Conservation (phyloP, 1,284 basidiomycete species). For the Cronartium ribicola region DNA sequence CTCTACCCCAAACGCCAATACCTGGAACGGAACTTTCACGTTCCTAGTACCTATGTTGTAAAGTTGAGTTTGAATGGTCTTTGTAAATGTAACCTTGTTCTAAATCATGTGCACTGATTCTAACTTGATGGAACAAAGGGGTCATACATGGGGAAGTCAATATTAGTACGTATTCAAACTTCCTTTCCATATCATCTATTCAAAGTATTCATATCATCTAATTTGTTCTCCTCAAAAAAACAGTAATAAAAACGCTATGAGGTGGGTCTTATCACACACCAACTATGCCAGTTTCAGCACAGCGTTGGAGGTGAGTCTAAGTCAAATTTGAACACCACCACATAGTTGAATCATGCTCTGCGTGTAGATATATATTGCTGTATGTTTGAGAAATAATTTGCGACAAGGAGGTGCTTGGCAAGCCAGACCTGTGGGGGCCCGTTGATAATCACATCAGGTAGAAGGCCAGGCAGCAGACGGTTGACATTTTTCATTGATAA, state of each 20-base stretch:
- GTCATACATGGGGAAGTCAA: conserved; percentile 25
- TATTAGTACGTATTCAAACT: conserved; percentile 21
- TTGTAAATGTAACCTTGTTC: not conserved
- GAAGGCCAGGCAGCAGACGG: too few relatives aligned
- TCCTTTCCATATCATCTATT: not conserved
- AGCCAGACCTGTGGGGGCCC: not conserved
- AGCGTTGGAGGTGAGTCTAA: conserved; percentile 17
- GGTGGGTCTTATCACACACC: conserved; percentile 16
- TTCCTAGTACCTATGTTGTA: conserved; percentile 1
- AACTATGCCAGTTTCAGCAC: conserved; percentile 16
- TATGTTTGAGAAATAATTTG: too few relatives aligned
- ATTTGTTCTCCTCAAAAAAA: not conserved
- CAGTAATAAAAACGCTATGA: not conserved
- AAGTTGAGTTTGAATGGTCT: not conserved
- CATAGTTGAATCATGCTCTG: too few relatives aligned
- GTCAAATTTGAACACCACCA: not conserved
- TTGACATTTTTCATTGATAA: too few relatives aligned
- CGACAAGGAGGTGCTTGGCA: too few relatives aligned
- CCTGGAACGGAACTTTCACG: conserved; percentile 30
- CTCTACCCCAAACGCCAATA: conserved; percentile 17
- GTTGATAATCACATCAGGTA: too few relatives aligned
- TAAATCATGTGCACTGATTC: not conserved
- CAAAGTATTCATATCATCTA: too few relatives aligned
- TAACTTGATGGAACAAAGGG: conserved; percentile 4
- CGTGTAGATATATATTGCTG: too few relatives aligned